Evolutionary conservation across 1,284 basidiomycete genomes (phyloP), one percentile per base, ranked within the genome.

Genomic region (Kalmanozyma brasiliensis): DNA sequence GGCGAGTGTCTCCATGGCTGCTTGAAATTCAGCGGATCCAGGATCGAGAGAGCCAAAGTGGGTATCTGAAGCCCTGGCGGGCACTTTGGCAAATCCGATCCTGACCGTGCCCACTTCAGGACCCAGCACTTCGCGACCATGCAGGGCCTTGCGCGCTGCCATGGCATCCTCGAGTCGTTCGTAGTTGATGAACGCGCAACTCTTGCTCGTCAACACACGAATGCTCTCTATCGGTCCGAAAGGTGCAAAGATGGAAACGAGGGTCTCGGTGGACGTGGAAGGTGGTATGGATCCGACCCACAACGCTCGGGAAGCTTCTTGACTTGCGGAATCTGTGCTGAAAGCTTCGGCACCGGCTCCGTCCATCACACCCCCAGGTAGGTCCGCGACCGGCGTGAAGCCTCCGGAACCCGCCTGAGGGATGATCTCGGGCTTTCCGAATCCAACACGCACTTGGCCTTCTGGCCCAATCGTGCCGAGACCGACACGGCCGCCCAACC

Each of bases 221-320:
- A 94, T 94, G 46, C 92, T 95, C 84, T 98, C 96, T 68, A 98
- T 95, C 1, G 94, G 91, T 0, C 96, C 95, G 78, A 94, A 98
- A 11, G 94, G 93, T 75, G 93, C 92, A 82, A 98, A 98, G 59
- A 87, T 83, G 74, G 90, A 92, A 45, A 98, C 84, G 59, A 98
- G 91, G 14, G 52, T 49, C 14, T 61, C 60, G 17, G 56, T 63
- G 2, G 72, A 59, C 11, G 73, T 76, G n/a, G 56, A 42, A 16
- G 60, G 46, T 24, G 77, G 73, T 30, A 77, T 76, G 7, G 71
- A 74, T 0, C 77, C 77, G 20, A 79, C 59, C 77, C 77, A 79
- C 6, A 79, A 41, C 4, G 77, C 77, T 8, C 77, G 57, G 1
- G 77, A 75, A 7, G 77, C 62, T 17, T 53, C 62, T 9, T 44